phyloP scores from a whole-genome alignment of 345 rosid species.

The Pistacia integerrima region DNA sequence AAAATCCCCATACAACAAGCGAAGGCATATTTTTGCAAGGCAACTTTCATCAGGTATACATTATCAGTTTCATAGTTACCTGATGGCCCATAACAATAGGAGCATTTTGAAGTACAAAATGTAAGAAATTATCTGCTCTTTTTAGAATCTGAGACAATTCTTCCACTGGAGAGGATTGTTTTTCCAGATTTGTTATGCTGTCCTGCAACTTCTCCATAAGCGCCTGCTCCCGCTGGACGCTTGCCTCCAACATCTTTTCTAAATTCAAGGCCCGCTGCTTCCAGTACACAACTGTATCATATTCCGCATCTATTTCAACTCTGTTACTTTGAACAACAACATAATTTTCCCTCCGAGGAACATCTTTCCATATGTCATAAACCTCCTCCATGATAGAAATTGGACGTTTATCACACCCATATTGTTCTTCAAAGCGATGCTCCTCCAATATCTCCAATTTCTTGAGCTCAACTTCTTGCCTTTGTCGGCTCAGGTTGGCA shows the following conservation, averaged over 20 bases:
- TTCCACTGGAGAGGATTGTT: conserved; percentile 75
- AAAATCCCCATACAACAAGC: background rate
- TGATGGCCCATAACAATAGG: conserved; percentile 96
- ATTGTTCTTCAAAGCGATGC: conserved; percentile 62
- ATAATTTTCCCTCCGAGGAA: conserved; percentile 55
- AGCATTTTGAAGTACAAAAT: conserved; percentile 91
- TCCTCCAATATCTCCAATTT: conserved; percentile 84
- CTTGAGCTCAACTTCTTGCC: conserved; percentile 82
- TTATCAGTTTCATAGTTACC: conserved; percentile 35
- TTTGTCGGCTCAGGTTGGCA: conserved; percentile 68
- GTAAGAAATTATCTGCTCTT: conserved; percentile 92
- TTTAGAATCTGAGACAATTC: conserved; percentile 80
- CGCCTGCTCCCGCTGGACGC: conserved; percentile 70
- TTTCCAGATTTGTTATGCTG: conserved; percentile 64
- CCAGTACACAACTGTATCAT: conserved; percentile 77
- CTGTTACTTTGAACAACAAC: conserved; percentile 51
- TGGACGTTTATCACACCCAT: conserved; percentile 60
- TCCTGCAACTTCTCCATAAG: conserved; percentile 72
- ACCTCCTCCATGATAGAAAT: conserved; percentile 62
- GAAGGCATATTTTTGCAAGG: background rate
- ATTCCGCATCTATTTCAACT: conserved; percentile 72
- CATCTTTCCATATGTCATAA: conserved; percentile 48
- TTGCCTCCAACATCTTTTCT: conserved; percentile 73
- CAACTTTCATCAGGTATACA: background rate
- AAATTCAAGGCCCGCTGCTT: conserved; percentile 59